Base-by-base conservation (phyloP, 2,329 filamentous ascomycete genomes). In the Trichophaea hybrida region DNA sequence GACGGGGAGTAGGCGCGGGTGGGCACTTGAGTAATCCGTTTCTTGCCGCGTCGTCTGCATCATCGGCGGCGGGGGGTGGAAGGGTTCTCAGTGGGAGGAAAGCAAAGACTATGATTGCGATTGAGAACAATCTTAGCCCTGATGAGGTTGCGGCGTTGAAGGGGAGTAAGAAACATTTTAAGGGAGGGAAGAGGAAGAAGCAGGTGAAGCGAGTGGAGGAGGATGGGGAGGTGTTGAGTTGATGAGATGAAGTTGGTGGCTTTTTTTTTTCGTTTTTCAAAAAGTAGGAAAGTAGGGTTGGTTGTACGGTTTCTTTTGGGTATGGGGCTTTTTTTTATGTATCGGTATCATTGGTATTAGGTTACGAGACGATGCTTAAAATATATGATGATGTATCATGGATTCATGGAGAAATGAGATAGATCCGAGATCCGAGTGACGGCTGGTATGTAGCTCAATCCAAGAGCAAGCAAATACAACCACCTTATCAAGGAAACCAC, bases 91-190 rank as follows among this genome's bases (percentile, higher is more conserved):
- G 81, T 15, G 90, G 90, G 0, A 79, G 93, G 62, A 98, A 98
- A 73, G 80, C 88, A 55, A 82, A 83, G 69, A 78, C 84, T 43
- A 81, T 96, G 76, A 76, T 87, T 55, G 91, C 91, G 8, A 70
- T 96, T 63, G 88, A 96, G 74, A 87, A 84, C 61, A 86, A 88
- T 12, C 72, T 97, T 38, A 89, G 96, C 69, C 84, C 86, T 0
- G 84, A 83, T 61, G 91, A 96, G 60, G 74, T 93, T 65, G 74
- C 72, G 59, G 75, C 77, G 72, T 68, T 79, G 60, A 76, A 76
- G 60, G 76, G 76, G 55, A 80, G 83, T 59, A 98, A 98, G 81
- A 97, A 96, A 76, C 93, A 98, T 74, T 93, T 88, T 73, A 94
- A 94, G 75, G 84, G 80, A n/a, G 81, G 82, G 44, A 79, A 80